A percentile compares a stretch with the other conserved stretches of the same genome.
Conservation (phyloP, 306 rosid species). For the Phaseolus lunatus region DNA sequence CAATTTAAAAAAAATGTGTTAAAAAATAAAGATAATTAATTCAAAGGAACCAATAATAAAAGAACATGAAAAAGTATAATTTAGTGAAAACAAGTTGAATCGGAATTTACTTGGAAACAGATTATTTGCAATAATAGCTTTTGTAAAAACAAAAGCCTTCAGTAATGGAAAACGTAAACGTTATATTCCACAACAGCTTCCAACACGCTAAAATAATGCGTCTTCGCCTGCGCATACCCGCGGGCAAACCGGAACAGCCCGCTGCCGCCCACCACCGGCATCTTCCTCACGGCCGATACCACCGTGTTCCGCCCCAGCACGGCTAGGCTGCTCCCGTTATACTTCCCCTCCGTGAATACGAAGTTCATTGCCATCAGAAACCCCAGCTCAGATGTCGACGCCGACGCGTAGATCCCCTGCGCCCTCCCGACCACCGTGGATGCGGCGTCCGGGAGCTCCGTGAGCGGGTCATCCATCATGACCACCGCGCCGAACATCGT, state of each 20-base stretch:
- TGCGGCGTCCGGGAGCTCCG: constrained; percentile 47
- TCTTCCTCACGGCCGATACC: not conserved
- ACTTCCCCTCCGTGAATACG: constrained; percentile 47
- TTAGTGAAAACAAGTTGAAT: too few species aligned
- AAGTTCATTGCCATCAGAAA: constrained; percentile 64
- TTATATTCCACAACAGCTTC: not conserved
- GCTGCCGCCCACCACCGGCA: not conserved
- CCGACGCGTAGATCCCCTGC: constrained; percentile 69
- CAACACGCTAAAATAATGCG: not conserved
- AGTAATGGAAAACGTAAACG: not conserved
- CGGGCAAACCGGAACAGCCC: not conserved
- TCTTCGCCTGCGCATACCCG: not conserved
- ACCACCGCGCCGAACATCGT: constrained; percentile 56
- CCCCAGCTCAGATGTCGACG: constrained; percentile 59
- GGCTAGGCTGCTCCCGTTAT: not conserved
- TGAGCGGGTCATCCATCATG: constrained; percentile 70
- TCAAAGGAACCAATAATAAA: too few species aligned
- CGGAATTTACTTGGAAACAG: too few species aligned
- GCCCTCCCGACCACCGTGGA: constrained; percentile 65
- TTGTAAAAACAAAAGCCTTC: not conserved
- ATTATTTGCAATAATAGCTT: too few species aligned
- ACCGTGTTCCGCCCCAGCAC: not conserved
- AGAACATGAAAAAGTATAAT: too few species aligned
- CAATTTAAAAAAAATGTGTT: too few species aligned
- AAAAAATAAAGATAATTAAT: too few species aligned